Percentiles rank a stretch among this genome's conserved stretches.
phyloP scores from a whole-genome alignment of 192 early-diverging fungal species.

The Podila horticola region DNA sequence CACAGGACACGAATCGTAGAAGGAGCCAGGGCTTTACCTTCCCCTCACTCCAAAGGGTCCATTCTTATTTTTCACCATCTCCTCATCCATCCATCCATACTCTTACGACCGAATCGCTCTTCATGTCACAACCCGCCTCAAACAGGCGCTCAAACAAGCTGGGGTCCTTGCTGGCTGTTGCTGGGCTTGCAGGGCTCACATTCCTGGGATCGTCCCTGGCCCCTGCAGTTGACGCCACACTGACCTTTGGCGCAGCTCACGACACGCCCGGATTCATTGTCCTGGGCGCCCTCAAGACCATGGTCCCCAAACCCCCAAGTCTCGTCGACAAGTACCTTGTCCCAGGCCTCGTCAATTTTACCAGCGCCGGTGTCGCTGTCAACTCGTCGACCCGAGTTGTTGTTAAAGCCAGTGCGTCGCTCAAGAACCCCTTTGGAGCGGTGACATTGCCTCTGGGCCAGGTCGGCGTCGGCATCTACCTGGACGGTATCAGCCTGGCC shows the following conservation, averaged over 20 bases:
- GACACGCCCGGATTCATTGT: constrained; percentile 40
- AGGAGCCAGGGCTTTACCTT: background rate
- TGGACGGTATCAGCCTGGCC: constrained; percentile 32
- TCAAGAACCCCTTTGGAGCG: constrained; percentile 31
- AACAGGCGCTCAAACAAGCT: background rate
- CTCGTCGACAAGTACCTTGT: constrained; percentile 44
- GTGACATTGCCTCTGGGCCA: constrained; percentile 14
- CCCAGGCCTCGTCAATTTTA: constrained; percentile 46
- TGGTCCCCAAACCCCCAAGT: constrained; percentile 45
- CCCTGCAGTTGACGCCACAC: constrained; percentile 35
- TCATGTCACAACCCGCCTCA: background rate
- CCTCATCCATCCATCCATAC: background rate
- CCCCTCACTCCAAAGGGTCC: background rate
- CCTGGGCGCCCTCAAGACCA: constrained; percentile 16
- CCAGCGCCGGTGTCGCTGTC: constrained; percentile 9
- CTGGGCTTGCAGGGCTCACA: constrained; percentile 27
- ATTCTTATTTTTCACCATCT: constrained; percentile 5
- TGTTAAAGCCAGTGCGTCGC: constrained; percentile 15
- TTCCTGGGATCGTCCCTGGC: constrained; percentile 22
- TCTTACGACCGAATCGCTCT: background rate
- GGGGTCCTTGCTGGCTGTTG: constrained; percentile 36
- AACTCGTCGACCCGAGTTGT: constrained; percentile 30
- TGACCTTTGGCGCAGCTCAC: constrained; percentile 22
- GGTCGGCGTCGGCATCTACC: constrained; percentile 19
- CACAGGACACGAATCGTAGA: background rate